phyloP scores from a whole-genome alignment of 805 yeast species.

The Pichia gijzeniarum region DNA sequence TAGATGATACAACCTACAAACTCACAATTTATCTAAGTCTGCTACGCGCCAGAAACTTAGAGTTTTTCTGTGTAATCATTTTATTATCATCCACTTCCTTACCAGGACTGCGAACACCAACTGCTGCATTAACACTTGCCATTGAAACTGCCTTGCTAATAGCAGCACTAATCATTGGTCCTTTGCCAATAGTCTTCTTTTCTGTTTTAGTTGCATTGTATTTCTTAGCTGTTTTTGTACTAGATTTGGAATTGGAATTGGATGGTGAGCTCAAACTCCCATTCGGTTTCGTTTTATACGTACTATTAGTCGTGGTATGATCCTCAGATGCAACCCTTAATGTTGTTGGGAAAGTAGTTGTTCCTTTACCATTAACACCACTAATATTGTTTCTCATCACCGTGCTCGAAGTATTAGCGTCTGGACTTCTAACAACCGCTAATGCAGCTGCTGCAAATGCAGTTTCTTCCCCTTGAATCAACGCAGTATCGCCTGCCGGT shows the following conservation, averaged over 20 bases:
- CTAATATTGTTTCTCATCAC: neutral
- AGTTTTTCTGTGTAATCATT: slow-evolving; percentile 50
- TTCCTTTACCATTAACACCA: neutral
- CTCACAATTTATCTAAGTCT: slow-evolving; percentile 34
- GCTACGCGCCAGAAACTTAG: slow-evolving; percentile 55
- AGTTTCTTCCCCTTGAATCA: slow-evolving; percentile 30
- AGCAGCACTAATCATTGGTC: slow-evolving; percentile 32
- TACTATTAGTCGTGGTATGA: neutral
- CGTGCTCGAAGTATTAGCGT: neutral
- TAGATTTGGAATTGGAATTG: neutral
- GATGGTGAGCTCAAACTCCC: neutral
- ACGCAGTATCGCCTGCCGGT: slow-evolving; percentile 27
- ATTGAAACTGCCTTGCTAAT: slow-evolving; percentile 27
- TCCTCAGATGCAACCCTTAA: slow-evolving; percentile 10
- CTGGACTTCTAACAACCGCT: slow-evolving; percentile 20
- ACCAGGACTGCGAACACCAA: slow-evolving; percentile 5
- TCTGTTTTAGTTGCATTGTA: neutral
- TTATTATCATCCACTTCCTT: neutral
- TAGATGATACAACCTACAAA: too few species aligned
- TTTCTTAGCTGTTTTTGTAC: neutral
- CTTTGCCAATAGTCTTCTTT: slow-evolving; percentile 11
- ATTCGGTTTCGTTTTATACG: neutral
- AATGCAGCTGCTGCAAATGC: slow-evolving; percentile 34
- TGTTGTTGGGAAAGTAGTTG: slow-evolving; percentile 12
- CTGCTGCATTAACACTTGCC: slow-evolving; percentile 15